Percentiles rank a stretch among this genome's conserved stretches.
Conservation (phyloP, 1,139 yeast species). For the Yamadazyma pseudoaaseri region DNA sequence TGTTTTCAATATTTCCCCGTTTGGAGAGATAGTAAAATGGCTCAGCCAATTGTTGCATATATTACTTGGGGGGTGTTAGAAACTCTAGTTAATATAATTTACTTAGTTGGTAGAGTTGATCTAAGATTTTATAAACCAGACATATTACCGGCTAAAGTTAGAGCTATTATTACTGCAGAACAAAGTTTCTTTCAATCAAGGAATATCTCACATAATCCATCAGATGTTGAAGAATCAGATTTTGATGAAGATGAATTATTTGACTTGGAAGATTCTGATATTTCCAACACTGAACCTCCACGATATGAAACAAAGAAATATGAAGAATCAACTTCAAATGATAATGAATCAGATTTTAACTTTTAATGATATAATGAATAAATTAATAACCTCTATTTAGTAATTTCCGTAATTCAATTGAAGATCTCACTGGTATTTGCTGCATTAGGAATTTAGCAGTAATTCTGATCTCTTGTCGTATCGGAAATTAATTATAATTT, state of each 20-base stretch:
- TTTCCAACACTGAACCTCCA: constrained; percentile 9
- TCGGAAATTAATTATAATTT: too few species aligned
- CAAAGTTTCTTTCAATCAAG: constrained; percentile 29
- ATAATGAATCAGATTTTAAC: constrained; percentile 16
- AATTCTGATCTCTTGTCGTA: too few species aligned
- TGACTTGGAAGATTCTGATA: constrained; percentile 5
- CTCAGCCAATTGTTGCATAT: constrained; percentile 32
- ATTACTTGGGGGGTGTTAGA: constrained; percentile 43
- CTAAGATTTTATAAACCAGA: constrained; percentile 49
- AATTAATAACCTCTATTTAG: too few species aligned
- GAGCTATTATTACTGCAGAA: constrained; percentile 42
- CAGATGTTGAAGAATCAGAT: constrained; percentile 13
- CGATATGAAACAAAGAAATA: constrained; percentile 9
- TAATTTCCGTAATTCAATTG: too few species aligned
- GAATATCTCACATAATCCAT: constrained; percentile 9
- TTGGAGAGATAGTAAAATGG: constrained; percentile 12
- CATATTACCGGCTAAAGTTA: constrained; percentile 34
- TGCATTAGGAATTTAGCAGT: too few species aligned
- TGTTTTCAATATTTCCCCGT: constrained; percentile 27
- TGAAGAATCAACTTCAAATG: constrained; percentile 8
- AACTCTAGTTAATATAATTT: constrained; percentile 31
- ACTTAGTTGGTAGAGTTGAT: constrained; percentile 45
- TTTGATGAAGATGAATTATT: constrained; percentile 9
- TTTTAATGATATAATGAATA: constrained; percentile 12
- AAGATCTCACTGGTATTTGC: too few species aligned